Evolutionary conservation across 192 early-diverging fungal species (phyloP), one percentile per base, ranked within the genome.

Genomic region (Podila verticillata): DNA sequence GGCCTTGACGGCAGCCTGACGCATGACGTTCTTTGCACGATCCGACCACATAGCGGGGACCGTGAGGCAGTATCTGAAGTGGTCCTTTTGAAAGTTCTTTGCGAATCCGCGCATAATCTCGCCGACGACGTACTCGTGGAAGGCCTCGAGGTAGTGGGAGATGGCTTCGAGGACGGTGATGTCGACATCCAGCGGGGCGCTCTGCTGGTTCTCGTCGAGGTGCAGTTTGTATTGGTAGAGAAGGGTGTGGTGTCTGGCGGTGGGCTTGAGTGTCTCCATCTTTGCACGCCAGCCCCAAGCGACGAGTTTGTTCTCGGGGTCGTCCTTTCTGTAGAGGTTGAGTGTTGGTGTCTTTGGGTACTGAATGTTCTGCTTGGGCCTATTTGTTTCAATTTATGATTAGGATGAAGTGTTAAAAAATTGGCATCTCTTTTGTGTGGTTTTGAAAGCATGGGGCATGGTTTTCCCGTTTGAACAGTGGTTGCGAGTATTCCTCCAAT

Each of bases 151-250:
- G 59, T 84, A 84, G 28, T 84, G 77, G 5, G 77, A 75, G 63
- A 84, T 81, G 31, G 65, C 68, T 5, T 84, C 82, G 7, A 74
- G 58, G 15, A 86, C 83, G 26, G 81, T 74, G 31, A 86, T 72
- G 48, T 75, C 75, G 31, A 82, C 83, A 26, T 75, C 74, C 4
- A 86, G 60, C 0, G 73, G 61, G 20, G 68, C 65, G 31, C 65
- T 58, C 17, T 82, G 71, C 36, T 71, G 48, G 63, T 84, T 68
- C 48, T 86, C 85, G 54, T 79, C 80, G 13, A 86, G 69, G 61
- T 79, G 83, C 5, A 86, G 67, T 39, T 84, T 86, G 72, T 82
- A 86, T 56, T 84, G 83, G n/a, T 75, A 82, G 47, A 86, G 64
- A 3, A 86, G 64, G 22, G 73, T 66, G 28, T 81, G 68, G 34